Percentiles rank a stretch among this genome's conserved stretches.
phyloP scores from a whole-genome alignment of 2,329 filamentous ascomycete genomes.

The Ascomycota sp. region DNA sequence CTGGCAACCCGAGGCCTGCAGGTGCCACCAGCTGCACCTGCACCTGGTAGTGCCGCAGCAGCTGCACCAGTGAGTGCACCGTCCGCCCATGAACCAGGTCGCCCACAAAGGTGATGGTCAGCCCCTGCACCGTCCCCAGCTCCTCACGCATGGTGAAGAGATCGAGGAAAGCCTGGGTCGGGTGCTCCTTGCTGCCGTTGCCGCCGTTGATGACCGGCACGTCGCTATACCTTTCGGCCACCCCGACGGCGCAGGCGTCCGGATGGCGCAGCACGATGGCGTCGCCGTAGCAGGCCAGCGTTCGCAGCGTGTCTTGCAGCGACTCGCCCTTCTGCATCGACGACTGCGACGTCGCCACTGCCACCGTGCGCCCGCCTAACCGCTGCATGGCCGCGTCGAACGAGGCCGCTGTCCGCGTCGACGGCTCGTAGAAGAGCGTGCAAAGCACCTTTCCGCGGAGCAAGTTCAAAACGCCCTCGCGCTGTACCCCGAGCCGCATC shows the following conservation, averaged over 20 bases:
- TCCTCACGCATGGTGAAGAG: constrained; percentile 97
- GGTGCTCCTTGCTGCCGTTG: constrained; percentile 88
- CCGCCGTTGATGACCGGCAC: constrained; percentile 94
- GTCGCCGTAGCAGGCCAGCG: constrained; percentile 81
- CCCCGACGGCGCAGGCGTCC: constrained; percentile 54
- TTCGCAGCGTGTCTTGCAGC: constrained; percentile 80
- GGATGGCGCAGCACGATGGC: constrained; percentile 92
- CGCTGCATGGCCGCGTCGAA: constrained; percentile 98
- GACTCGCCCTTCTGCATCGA: constrained; percentile 88
- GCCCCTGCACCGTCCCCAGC: constrained; percentile 76
- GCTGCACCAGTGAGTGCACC: constrained; percentile 82
- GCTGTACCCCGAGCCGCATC: constrained; percentile 87
- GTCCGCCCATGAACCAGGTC: constrained; percentile 84
- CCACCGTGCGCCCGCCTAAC: constrained; percentile 67
- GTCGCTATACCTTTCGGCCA: constrained; percentile 66
- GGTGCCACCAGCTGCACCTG: constrained; percentile 81
- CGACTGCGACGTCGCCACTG: constrained; percentile 61
- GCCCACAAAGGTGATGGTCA: constrained; percentile 89
- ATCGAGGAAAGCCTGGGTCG: constrained; percentile 90
- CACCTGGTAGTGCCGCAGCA: constrained; percentile 89
- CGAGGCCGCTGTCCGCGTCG: constrained; percentile 80
- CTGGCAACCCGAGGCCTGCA: constrained; percentile 52
- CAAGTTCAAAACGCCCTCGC: constrained; percentile 69
- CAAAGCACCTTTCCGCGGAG: constrained; percentile 70
- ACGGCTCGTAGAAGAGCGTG: constrained; percentile 94